Percentiles rank a stretch among this genome's conserved stretches.
These are phyloP conservation scores for Sutorius eximius DNA, from an alignment of 1,284 basidiomycete species.

Conservation along the genomic window DNA sequence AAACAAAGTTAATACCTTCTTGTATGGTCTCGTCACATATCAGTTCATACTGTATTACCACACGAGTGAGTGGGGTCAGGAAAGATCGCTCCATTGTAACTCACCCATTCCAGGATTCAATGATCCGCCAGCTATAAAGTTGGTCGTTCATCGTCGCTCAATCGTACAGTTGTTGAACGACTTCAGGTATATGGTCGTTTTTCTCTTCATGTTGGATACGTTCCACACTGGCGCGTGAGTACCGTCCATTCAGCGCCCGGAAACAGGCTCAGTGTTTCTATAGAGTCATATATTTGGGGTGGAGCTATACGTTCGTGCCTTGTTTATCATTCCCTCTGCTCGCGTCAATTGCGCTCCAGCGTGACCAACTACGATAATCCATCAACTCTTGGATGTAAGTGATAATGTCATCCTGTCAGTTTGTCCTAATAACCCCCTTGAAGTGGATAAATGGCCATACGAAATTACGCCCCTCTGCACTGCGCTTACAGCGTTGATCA, in stretches of 20 bases:
- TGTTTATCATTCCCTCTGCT: not conserved
- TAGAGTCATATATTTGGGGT: conserved; percentile 20
- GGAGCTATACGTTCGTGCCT: conserved; percentile 15
- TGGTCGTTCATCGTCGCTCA: not conserved
- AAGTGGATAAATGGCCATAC: conserved; percentile 37
- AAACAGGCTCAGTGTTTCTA: not conserved
- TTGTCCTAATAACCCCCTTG: not conserved
- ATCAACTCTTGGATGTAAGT: conserved; percentile 13
- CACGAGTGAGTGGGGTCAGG: conserved; percentile 35
- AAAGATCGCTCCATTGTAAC: not conserved
- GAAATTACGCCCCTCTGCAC: conserved; percentile 46
- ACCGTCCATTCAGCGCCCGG: too few relatives aligned
- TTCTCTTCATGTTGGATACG: conserved; percentile 44
- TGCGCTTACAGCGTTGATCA: conserved; percentile 42
- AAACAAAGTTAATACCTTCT: conserved; percentile 47
- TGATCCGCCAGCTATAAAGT: conserved; percentile 35
- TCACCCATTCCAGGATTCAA: conserved; percentile 40
- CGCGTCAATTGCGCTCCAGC: not conserved
- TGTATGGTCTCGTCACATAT: conserved; percentile 50
- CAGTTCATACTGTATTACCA: conserved; percentile 47
- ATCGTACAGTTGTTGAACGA: not conserved
- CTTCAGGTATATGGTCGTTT: conserved; percentile 38
- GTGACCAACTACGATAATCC: conserved; percentile 17
- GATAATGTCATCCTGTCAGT: not conserved
- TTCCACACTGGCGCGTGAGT: conserved; percentile 39